Evolutionary conservation across 2,329 filamentous ascomycete species (phyloP).

Genomic region (Fusarium fracticaudum): DNA sequence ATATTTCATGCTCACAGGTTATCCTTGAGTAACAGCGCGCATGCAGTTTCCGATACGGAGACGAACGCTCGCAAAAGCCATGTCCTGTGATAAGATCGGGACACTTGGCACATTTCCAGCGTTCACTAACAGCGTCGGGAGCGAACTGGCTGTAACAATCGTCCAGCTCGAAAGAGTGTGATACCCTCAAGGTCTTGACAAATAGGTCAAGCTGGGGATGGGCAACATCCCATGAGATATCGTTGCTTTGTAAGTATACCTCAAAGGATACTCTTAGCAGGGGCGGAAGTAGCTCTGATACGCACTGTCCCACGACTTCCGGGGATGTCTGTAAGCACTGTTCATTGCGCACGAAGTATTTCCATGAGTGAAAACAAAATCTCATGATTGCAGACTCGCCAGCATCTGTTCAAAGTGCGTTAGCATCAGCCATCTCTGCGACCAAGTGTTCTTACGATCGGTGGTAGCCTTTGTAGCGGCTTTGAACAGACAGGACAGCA

Average conservation of each 20-base stretch:
- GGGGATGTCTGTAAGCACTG: too few relatives aligned
- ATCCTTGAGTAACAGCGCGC: neutral
- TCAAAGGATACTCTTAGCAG: neutral
- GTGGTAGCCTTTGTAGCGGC: rapidly evolving
- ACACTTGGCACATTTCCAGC: neutral
- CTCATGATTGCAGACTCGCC: too few relatives aligned
- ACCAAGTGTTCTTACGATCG: rapidly evolving
- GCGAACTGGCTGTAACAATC: neutral
- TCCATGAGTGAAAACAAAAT: too few relatives aligned
- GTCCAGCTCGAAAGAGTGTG: neutral
- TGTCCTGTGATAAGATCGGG: neutral
- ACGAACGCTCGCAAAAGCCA: neutral
- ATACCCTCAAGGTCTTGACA: rapidly evolving
- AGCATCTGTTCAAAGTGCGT: rapidly evolving
- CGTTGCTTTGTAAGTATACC: rapidly evolving
- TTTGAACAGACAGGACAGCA: neutral
- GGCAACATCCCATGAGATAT: neutral
- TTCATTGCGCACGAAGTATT: too few relatives aligned
- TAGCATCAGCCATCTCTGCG: rapidly evolving
- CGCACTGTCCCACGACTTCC: rapidly evolving
- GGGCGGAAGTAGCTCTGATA: neutral
- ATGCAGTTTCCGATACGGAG: neutral
- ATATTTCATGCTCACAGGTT: neutral
- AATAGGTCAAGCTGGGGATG: neutral
- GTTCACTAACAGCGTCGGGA: neutral